phyloP scores from a whole-genome alignment of 441 rosid genomes.

The Arabidopsis hybrid region DNA sequence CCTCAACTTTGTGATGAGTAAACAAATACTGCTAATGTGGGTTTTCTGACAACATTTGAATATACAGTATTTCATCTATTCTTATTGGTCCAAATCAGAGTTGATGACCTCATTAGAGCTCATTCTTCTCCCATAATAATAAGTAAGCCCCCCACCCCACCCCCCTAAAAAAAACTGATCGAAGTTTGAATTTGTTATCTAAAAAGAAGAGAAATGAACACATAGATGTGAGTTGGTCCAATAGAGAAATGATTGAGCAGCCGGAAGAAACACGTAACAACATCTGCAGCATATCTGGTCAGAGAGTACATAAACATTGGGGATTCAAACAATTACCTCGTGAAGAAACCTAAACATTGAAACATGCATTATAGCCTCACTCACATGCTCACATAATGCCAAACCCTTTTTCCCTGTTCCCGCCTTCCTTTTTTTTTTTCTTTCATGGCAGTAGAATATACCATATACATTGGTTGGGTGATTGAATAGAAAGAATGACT shows the following conservation, averaged over 20 bases:
- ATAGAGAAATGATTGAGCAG: slow-evolving; percentile 21
- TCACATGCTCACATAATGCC: slow-evolving; percentile 41
- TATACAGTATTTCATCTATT: slow-evolving; percentile 32
- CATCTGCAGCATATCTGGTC: slow-evolving; percentile 20
- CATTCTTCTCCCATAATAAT: no score
- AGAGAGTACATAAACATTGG: slow-evolving; percentile 10
- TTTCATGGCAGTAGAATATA: background rate
- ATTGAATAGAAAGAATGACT: background rate
- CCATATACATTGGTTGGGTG: background rate
- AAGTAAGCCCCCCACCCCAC: background rate
- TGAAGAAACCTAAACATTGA: slow-evolving; percentile 29
- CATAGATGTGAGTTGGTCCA: background rate
- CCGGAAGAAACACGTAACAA: slow-evolving; percentile 28
- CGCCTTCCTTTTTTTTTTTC: background rate
- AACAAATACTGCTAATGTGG: slow-evolving; percentile 24
- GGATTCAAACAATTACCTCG: slow-evolving; percentile 21
- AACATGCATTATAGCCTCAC: slow-evolving; percentile 21
- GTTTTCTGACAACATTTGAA: slow-evolving; percentile 39
- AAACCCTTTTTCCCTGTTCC: background rate
- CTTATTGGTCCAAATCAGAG: slow-evolving; percentile 24
- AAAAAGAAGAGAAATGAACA: background rate
- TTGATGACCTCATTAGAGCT: slow-evolving; percentile 17
- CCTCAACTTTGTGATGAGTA: slow-evolving; percentile 18
- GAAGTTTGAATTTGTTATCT: background rate
- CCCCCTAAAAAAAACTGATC: background rate